Evolutionary conservation across 768 basidiomycete species (phyloP).

Genomic region (Russula abietina): DNA sequence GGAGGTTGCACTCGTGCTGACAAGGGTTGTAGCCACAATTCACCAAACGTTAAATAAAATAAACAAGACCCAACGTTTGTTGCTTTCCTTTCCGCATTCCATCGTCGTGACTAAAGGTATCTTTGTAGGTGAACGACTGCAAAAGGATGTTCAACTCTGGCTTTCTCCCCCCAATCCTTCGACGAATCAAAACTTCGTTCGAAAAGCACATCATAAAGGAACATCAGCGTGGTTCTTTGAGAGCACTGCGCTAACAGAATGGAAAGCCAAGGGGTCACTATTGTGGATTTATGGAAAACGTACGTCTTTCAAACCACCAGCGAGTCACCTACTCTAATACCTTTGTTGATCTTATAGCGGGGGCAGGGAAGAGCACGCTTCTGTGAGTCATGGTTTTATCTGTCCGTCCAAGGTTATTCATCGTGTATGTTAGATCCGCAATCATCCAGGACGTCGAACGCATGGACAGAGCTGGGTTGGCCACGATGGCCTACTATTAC

Average conservation of each 20-base stretch:
- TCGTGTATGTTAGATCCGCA: not conserved
- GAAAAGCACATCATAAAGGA: not conserved
- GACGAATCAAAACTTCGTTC: not conserved
- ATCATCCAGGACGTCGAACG: not conserved
- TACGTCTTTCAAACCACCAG: not conserved
- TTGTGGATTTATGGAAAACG: not conserved
- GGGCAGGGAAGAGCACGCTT: not conserved
- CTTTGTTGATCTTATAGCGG: conserved; percentile 7
- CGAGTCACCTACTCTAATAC: too few species aligned
- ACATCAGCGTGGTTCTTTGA: not conserved
- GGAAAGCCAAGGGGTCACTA: not conserved
- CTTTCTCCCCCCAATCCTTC: not conserved
- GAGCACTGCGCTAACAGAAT: not conserved
- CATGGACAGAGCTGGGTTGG: not conserved
- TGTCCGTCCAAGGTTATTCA: too few species aligned
- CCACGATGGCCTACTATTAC: not conserved
- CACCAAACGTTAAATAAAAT: not conserved
- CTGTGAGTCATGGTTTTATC: not conserved
- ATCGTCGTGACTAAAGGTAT: not conserved
- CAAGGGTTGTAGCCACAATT: not conserved
- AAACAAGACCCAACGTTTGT: not conserved
- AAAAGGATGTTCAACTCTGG: not conserved
- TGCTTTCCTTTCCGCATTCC: not conserved
- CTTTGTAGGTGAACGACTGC: not conserved
- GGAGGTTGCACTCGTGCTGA: not conserved